Conservation (phyloP, 139 green algal genomes). For the Haematococcus sp. region DNA sequence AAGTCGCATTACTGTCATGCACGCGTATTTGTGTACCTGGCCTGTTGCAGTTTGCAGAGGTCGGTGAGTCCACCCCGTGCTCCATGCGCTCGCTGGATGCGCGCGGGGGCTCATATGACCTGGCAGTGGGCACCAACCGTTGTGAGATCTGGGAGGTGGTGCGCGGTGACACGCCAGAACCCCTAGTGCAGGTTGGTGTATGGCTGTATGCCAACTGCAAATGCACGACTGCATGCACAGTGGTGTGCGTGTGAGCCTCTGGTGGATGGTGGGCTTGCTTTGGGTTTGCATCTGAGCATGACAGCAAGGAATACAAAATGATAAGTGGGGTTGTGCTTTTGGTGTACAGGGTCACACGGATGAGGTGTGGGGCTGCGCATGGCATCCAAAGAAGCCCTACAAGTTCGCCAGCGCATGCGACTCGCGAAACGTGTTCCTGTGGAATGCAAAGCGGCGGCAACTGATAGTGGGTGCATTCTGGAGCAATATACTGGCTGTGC, state of each 20-base stretch:
- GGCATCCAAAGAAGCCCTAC: constrained; percentile 55
- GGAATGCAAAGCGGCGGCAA: constrained; percentile 49
- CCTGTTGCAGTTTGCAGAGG: constrained; percentile 40
- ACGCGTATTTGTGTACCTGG: neutral
- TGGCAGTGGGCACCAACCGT: constrained; percentile 39
- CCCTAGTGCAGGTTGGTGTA: constrained; percentile 33
- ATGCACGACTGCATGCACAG: no score
- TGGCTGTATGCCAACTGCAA: no score
- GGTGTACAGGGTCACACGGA: constrained; percentile 48
- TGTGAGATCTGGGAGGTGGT: constrained; percentile 51
- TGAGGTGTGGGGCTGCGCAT: constrained; percentile 36
- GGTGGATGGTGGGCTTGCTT: no score
- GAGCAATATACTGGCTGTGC: neutral
- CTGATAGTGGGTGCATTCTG: constrained; percentile 36
- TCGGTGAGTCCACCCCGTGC: constrained; percentile 29
- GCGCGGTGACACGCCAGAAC: constrained; percentile 24
- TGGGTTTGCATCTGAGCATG: no score
- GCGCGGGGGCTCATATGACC: constrained; percentile 24
- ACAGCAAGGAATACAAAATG: no score
- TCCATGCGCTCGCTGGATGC: constrained; percentile 52
- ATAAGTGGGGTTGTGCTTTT: no score
- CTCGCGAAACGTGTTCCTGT: constrained; percentile 47
- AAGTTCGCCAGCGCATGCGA: constrained; percentile 56
- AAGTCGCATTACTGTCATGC: neutral
- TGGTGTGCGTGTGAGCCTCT: no score